phyloP scores from a whole-genome alignment of 768 basidiomycete species.

The Ramaria rubella region DNA sequence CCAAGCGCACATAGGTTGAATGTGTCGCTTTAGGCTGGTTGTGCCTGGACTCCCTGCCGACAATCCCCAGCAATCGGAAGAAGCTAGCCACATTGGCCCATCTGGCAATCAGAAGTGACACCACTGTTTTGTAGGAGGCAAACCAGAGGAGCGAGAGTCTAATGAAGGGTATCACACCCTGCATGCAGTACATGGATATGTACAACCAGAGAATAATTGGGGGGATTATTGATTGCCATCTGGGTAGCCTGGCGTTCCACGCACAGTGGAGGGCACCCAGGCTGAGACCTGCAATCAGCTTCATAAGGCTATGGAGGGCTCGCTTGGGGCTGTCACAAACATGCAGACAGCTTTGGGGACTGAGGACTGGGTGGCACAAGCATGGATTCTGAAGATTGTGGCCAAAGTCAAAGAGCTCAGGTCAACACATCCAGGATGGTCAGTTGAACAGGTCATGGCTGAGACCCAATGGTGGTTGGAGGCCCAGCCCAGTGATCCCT shows the following conservation, averaged over 20 bases:
- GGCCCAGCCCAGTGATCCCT: background rate
- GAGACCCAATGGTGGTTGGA: background rate
- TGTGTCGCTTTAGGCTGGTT: slow-evolving; percentile 7
- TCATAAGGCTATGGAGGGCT: background rate
- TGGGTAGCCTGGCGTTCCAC: slow-evolving; percentile 5
- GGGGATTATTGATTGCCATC: slow-evolving; percentile 10
- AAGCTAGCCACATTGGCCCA: slow-evolving; percentile 13
- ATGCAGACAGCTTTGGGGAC: slow-evolving; percentile 22
- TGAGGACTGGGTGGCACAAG: slow-evolving; percentile 30
- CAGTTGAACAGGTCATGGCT: background rate
- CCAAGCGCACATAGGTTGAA: slow-evolving; percentile 3
- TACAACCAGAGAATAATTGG: background rate
- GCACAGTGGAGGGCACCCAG: background rate
- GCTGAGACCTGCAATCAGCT: background rate
- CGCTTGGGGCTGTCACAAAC: background rate
- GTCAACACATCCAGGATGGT: background rate
- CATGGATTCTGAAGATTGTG: slow-evolving; percentile 27
- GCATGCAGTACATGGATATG: slow-evolving; percentile 2
- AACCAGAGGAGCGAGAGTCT: slow-evolving; percentile 4
- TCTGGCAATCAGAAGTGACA: slow-evolving; percentile 14
- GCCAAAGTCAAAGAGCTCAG: background rate
- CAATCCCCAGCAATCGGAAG: slow-evolving; percentile 19
- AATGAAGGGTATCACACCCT: slow-evolving; percentile 9
- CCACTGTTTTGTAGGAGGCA: slow-evolving; percentile 12
- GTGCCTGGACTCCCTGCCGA: slow-evolving; percentile 14